A percentile compares a stretch with the other conserved stretches of the same genome.
Conservation (phyloP, 208 protist species). For the Leishmania arabica region DNA sequence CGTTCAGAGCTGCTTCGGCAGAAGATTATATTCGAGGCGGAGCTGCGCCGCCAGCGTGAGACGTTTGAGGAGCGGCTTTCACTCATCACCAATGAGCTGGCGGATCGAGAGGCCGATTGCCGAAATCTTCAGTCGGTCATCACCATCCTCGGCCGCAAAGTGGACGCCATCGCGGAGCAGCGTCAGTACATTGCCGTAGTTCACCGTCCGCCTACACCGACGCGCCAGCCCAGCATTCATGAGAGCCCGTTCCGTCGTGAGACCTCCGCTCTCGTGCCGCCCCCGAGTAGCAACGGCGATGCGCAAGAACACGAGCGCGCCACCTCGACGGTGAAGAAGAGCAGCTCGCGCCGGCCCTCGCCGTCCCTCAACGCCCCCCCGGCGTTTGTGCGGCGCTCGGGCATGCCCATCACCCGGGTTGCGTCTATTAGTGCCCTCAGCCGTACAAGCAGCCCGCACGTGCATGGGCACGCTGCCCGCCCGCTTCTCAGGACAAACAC, state of each 20-base stretch:
- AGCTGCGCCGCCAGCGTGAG: slow-evolving; percentile 84
- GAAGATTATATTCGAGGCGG: slow-evolving; percentile 88
- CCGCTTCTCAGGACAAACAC: slow-evolving; percentile 28
- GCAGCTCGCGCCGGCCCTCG: slow-evolving; percentile 30
- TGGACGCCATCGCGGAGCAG: slow-evolving; percentile 65
- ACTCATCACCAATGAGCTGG: slow-evolving; percentile 65
- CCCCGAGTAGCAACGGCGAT: background rate
- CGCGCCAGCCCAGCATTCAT: slow-evolving; percentile 24
- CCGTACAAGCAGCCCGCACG: slow-evolving; percentile 46
- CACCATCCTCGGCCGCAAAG: slow-evolving; percentile 86
- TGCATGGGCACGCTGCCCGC: slow-evolving; percentile 16
- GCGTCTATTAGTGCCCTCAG: slow-evolving; percentile 31
- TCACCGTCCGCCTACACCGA: slow-evolving; percentile 51
- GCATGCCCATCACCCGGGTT: slow-evolving; percentile 18
- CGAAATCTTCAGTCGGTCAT: slow-evolving; percentile 89
- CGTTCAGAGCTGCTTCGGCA: slow-evolving; percentile 87
- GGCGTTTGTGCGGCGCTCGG: background rate
- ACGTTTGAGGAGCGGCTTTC: slow-evolving; percentile 71
- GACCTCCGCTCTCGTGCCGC: background rate
- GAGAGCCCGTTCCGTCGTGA: slow-evolving; percentile 25
- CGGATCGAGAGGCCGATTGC: slow-evolving; percentile 86
- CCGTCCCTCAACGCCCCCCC: slow-evolving; percentile 28
- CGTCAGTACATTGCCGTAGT: slow-evolving; percentile 26
- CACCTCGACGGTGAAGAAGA: slow-evolving; percentile 8
- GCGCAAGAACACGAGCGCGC: slow-evolving; percentile 16